phyloP scores from a whole-genome alignment of 306 rosid genomes.

The Medicago ruthenica region DNA sequence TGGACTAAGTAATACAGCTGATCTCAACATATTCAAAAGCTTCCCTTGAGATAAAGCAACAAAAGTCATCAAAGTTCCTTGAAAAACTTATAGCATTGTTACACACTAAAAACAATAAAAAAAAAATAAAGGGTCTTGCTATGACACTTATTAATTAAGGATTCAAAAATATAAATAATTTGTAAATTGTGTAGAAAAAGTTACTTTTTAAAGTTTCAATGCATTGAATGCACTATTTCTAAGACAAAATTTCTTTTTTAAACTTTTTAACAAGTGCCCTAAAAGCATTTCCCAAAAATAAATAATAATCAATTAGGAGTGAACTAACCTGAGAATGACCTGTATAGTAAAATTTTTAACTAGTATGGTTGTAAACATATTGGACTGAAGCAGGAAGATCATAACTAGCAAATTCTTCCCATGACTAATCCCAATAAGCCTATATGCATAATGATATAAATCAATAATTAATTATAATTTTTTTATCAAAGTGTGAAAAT shows the following conservation, averaged over 20 bases:
- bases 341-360: conserved; percentile 66
- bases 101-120: too few species aligned
- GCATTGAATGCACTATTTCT: too few species aligned
- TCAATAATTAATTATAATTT: not conserved
- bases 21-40: conserved; percentile 56
- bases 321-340: conserved; percentile 71
- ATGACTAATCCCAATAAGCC: conserved; percentile 82
- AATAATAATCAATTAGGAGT: too few species aligned
- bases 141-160: too few species aligned
- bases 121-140: too few species aligned
- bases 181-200: too few species aligned
- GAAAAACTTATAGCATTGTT: conserved; percentile 17
- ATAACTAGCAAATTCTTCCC: conserved; percentile 32
- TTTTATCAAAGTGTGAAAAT: too few species aligned
- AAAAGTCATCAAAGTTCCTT: conserved; percentile 79
- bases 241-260: too few species aligned
- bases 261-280: too few species aligned
- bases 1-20: conserved; percentile 79
- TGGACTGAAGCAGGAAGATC: conserved; percentile 74
- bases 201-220: too few species aligned
- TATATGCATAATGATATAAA: conserved; percentile 25
- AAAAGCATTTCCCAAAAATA: too few species aligned
- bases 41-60: conserved; percentile 61
- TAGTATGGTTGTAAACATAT: conserved; percentile 67
- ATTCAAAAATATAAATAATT: too few species aligned